These are phyloP conservation scores for Leonotis leonurus DNA, from an alignment of 257 asterid genomes.

Conservation along the genomic window DNA sequence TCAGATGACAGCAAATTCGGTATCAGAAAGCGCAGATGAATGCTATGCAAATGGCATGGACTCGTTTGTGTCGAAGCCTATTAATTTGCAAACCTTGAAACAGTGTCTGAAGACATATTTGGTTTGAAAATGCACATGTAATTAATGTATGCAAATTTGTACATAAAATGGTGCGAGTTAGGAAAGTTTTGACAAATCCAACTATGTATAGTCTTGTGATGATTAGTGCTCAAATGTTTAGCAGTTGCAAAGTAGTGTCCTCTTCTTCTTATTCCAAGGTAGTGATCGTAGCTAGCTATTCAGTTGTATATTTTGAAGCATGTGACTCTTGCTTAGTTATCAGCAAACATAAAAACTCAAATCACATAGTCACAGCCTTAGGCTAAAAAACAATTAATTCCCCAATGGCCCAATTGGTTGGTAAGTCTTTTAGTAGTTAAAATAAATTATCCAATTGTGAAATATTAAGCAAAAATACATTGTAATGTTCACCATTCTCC, in stretches of 20 bases:
- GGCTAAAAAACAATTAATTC: too few relatives aligned
- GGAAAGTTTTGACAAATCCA: conserved; percentile 56
- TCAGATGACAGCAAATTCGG: conserved; percentile 93
- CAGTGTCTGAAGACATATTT: conserved; percentile 60
- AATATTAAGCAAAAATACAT: conserved; percentile 11
- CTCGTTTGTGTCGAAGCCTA: conserved; percentile 83
- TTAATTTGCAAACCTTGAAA: conserved; percentile 62
- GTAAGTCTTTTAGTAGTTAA: too few relatives aligned
- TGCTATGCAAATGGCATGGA: conserved; percentile 92
- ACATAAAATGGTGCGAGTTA: conserved; percentile 46
- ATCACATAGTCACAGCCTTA: too few relatives aligned
- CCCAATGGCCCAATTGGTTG: too few relatives aligned
- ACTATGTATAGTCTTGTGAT: conserved; percentile 19
- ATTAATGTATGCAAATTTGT: conserved; percentile 39
- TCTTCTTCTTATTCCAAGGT: background rate
- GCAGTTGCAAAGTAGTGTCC: conserved; percentile 7
- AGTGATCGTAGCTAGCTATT: too few relatives aligned
- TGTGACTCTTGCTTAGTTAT: background rate
- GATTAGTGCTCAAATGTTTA: conserved; percentile 17
- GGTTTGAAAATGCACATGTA: conserved; percentile 29
- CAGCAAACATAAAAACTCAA: too few relatives aligned
- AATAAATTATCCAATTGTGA: background rate
- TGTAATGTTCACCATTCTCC: conserved; percentile 9
- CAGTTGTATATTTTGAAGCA: background rate
- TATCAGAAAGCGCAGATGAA: conserved; percentile 84